Conservation (phyloP, 2,329 filamentous ascomycete genomes). For the Bipolaris bicolor region DNA sequence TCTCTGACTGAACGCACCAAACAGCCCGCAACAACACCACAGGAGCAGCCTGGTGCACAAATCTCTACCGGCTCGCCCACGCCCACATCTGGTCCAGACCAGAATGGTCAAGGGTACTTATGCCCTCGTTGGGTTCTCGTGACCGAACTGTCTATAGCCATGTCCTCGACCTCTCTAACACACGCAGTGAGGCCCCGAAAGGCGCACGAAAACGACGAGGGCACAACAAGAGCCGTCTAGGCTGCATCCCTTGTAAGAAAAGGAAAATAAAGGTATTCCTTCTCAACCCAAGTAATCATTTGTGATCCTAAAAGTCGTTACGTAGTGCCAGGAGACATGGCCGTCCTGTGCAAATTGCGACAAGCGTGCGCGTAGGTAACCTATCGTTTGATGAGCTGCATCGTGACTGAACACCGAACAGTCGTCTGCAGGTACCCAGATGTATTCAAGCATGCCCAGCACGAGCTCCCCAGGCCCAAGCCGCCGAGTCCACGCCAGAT, state of each 20-base stretch:
- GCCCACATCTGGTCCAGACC: background rate
- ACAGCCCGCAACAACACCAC: background rate
- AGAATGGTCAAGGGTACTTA: conserved; percentile 5
- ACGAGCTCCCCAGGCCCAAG: conserved; percentile 21
- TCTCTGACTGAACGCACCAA: background rate
- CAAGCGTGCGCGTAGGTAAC: conserved; percentile 31
- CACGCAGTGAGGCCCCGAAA: background rate
- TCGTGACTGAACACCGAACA: background rate
- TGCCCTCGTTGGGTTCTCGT: background rate
- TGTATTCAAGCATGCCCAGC: conserved; percentile 22
- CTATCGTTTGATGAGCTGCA: background rate
- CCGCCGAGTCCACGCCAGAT: conserved; percentile 17
- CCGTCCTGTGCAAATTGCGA: conserved; percentile 49
- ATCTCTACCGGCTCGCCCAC: background rate
- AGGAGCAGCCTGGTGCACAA: background rate
- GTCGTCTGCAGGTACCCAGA: conserved; percentile 43
- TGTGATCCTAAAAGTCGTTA: background rate
- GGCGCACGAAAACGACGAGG: conserved; percentile 25
- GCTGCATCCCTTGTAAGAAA: conserved; percentile 69
- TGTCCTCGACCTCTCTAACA: background rate
- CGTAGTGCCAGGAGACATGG: conserved; percentile 48
- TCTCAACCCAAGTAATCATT: background rate
- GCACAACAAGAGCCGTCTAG: conserved; percentile 73
- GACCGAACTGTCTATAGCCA: background rate
- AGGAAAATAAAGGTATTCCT: conserved; percentile 70